Evolutionary conservation across 164 flowering plant species (phyloP).

Genomic region (Vitis cinerea): DNA sequence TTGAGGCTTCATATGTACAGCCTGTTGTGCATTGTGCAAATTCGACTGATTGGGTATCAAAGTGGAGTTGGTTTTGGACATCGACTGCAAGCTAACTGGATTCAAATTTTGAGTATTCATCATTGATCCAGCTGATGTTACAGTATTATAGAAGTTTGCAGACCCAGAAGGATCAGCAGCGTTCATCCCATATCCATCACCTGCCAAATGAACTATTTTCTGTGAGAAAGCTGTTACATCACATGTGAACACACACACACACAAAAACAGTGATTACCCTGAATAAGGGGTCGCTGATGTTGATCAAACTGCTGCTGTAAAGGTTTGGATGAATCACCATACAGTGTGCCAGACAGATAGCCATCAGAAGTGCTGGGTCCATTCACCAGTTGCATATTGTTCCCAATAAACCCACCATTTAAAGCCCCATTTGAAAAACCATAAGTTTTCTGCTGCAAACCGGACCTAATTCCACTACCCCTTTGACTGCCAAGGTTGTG

Average conservation of each 20-base stretch:
- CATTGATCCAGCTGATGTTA: conserved; percentile 47
- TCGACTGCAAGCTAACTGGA: conserved; percentile 46
- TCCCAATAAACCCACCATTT: conserved; percentile 66
- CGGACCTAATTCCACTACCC: conserved; percentile 66
- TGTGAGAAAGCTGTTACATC: conserved; percentile 15
- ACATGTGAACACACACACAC: conserved; percentile 4
- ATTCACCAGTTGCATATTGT: conserved; percentile 53
- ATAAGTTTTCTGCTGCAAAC: conserved; percentile 65
- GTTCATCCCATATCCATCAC: conserved; percentile 60
- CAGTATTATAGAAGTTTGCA: conserved; percentile 57
- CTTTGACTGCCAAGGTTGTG: conserved; percentile 72
- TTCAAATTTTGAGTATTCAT: conserved; percentile 50
- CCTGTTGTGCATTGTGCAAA: conserved; percentile 42
- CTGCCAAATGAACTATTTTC: conserved; percentile 35
- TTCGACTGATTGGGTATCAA: conserved; percentile 51
- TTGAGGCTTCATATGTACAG: conserved; percentile 43
- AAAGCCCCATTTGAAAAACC: conserved; percentile 60
- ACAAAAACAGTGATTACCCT: conserved; percentile 39
- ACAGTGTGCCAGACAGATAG: conserved; percentile 42
- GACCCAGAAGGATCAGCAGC: conserved; percentile 60
- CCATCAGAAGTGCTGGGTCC: conserved; percentile 67
- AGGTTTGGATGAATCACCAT: conserved; percentile 53
- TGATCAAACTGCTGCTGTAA: conserved; percentile 64
- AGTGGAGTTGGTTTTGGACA: conserved; percentile 39
- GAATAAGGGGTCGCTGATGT: conserved; percentile 51